phyloP scores from a whole-genome alignment of 2,329 filamentous ascomycete genomes.

The Orbilia quercus region DNA sequence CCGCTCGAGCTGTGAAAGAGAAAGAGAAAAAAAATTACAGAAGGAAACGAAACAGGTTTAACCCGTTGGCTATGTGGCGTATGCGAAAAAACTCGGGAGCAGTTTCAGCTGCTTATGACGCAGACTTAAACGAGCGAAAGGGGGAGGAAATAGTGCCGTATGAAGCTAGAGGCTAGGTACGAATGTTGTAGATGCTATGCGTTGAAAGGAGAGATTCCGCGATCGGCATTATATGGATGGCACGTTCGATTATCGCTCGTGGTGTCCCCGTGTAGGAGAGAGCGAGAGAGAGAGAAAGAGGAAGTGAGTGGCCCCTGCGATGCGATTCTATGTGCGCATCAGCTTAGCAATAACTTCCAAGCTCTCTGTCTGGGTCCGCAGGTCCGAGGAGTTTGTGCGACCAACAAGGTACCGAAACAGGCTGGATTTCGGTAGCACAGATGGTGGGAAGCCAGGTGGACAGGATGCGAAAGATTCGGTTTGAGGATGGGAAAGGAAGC shows the following conservation, averaged over 20 bases:
- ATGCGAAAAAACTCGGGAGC: too few species aligned
- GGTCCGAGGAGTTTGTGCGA: not conserved
- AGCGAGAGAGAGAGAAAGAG: too few species aligned
- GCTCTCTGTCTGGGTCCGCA: conserved; percentile 8
- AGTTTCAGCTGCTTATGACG: not conserved
- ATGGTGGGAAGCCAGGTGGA: not conserved
- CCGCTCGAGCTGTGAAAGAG: not conserved
- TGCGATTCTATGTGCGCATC: conserved; percentile 23
- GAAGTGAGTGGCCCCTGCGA: conserved; percentile 12
- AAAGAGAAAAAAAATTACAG: not conserved
- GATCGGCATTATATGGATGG: conserved; percentile 35
- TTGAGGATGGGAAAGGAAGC: not conserved
- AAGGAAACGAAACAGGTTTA: too few species aligned
- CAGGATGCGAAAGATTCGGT: not conserved
- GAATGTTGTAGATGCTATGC: conserved; percentile 21
- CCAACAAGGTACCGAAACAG: conserved; percentile 12
- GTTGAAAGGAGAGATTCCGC: conserved; percentile 15
- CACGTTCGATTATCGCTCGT: not conserved
- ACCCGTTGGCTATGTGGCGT: not conserved
- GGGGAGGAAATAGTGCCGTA: not conserved
- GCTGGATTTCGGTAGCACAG: not conserved
- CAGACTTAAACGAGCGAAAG: conserved; percentile 7
- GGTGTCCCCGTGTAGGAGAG: conserved; percentile 6
- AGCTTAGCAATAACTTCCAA: conserved; percentile 19
- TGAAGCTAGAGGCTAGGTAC: conserved; percentile 12